phyloP scores from a whole-genome alignment of 257 asterid species.

The Rauvolfia tetraphylla region DNA sequence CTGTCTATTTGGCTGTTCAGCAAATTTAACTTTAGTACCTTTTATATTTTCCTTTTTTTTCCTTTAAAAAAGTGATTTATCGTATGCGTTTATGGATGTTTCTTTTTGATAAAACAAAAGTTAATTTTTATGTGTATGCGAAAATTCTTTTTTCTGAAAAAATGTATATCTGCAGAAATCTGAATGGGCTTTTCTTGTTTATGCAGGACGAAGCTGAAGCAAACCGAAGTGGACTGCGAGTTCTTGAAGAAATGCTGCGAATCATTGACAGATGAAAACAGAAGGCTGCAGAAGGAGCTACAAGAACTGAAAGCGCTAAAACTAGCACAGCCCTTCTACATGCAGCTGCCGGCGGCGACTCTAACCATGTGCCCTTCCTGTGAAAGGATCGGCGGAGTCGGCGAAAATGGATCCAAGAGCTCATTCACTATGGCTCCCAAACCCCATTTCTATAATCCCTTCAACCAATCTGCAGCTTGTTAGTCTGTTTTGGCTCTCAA shows the following conservation, averaged over 20 bases:
- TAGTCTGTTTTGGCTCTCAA: slow-evolving; percentile 10
- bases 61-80: background rate
- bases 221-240: slow-evolving; percentile 92
- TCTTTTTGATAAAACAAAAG: background rate
- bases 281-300: slow-evolving; percentile 81
- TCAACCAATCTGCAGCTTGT: slow-evolving; percentile 67
- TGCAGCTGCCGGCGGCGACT: slow-evolving; percentile 72
- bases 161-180: background rate
- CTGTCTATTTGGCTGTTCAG: background rate
- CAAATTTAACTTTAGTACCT: background rate
- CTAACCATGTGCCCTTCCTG: slow-evolving; percentile 80
- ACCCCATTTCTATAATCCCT: slow-evolving; percentile 52
- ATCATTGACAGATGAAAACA: slow-evolving; percentile 77
- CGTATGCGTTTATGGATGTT: background rate
- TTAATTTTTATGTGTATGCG: background rate
- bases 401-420: slow-evolving; percentile 35
- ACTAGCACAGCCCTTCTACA: slow-evolving; percentile 71
- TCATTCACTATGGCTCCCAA: slow-evolving; percentile 42
- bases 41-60: background rate
- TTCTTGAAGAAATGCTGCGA: slow-evolving; percentile 91
- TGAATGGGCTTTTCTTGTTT: background rate
- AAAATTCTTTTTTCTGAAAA: background rate
- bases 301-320: slow-evolving; percentile 80
- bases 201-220: slow-evolving; percentile 90
- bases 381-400: slow-evolving; percentile 49